Evolutionary conservation across 768 basidiomycete genomes (phyloP).

Genomic region (Chlorophyllum brunneum): DNA sequence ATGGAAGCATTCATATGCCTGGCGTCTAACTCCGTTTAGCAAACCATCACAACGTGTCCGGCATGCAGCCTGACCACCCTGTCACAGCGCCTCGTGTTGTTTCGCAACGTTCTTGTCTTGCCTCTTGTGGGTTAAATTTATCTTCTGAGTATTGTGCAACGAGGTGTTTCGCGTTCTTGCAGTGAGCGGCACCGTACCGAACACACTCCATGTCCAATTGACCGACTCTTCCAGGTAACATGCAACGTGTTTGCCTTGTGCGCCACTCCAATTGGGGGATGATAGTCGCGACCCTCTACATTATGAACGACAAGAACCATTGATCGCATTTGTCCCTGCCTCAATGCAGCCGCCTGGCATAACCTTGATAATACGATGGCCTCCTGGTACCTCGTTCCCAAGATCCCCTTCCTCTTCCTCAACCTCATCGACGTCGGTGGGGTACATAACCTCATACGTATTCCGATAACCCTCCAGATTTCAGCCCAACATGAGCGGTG

Average conservation of each 20-base stretch:
- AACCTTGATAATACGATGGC: constrained; percentile 31
- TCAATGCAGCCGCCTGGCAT: constrained; percentile 43
- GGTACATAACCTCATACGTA: constrained; percentile 2
- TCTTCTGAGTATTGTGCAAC: neutral
- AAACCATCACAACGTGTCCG: constrained; percentile 9
- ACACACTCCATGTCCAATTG: neutral
- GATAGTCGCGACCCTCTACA: constrained; percentile 17
- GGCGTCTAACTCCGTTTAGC: neutral
- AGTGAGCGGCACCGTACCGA: neutral
- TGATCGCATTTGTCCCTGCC: constrained; percentile 23
- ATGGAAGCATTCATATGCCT: neutral
- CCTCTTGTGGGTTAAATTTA: neutral
- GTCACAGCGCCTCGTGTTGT: constrained; percentile 9
- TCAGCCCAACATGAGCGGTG: constrained; percentile 19
- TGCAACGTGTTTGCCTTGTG: constrained; percentile 17
- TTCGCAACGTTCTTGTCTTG: constrained; percentile 1
- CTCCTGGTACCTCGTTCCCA: constrained; percentile 17
- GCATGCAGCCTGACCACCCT: neutral
- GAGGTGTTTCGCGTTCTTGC: constrained; percentile 2
- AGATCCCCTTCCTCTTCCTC: constrained; percentile 15
- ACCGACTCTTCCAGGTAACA: neutral
- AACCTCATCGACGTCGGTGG: constrained; percentile 14
- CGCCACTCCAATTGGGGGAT: constrained; percentile 6
- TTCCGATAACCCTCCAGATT: constrained; percentile 1
- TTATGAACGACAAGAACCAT: constrained; percentile 6